These are phyloP conservation scores for Microdochium paspali DNA, from an alignment of 2,329 filamentous ascomycete species.

Conservation along the genomic window DNA sequence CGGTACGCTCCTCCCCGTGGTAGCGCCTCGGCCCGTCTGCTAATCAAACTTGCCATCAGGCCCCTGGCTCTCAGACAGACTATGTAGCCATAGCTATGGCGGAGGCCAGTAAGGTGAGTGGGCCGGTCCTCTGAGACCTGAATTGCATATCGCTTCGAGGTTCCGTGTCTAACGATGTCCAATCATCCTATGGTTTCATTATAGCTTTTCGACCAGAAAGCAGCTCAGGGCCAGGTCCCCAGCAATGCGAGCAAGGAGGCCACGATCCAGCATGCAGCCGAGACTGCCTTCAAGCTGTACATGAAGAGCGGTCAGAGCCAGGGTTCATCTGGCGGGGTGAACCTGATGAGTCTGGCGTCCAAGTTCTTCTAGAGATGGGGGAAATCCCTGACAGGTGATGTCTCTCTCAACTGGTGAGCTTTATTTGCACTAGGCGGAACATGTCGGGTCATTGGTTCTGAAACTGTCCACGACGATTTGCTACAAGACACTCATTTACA, in stretches of 20 bases:
- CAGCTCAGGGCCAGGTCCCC: constrained; percentile 40
- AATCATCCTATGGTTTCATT: constrained; percentile 1
- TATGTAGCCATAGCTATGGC: constrained; percentile 83
- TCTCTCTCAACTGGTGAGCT: not conserved
- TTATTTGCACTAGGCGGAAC: too few relatives aligned
- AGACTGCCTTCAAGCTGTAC: constrained; percentile 88
- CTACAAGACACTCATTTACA: too few relatives aligned
- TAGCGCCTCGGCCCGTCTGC: too few relatives aligned
- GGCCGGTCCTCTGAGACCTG: not conserved
- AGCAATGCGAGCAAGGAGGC: constrained; percentile 67
- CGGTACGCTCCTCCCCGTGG: constrained; percentile 8
- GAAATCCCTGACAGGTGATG: too few relatives aligned
- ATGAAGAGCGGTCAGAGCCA: constrained; percentile 54
- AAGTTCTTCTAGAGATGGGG: constrained; percentile 16
- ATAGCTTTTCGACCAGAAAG: constrained; percentile 52
- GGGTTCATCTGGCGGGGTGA: constrained; percentile 26
- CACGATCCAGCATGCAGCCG: constrained; percentile 67
- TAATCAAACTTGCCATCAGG: not conserved
- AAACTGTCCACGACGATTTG: too few relatives aligned
- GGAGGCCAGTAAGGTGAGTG: constrained; percentile 66
- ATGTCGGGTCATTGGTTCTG: too few relatives aligned
- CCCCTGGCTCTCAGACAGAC: constrained; percentile 47
- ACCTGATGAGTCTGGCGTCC: constrained; percentile 18
- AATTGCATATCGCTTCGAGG: too few relatives aligned
- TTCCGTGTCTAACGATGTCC: constrained; percentile 3